Evolutionary conservation across 768 basidiomycete species (phyloP), one percentile per base, ranked within the genome.

Genomic region (Rickenella mellea): DNA sequence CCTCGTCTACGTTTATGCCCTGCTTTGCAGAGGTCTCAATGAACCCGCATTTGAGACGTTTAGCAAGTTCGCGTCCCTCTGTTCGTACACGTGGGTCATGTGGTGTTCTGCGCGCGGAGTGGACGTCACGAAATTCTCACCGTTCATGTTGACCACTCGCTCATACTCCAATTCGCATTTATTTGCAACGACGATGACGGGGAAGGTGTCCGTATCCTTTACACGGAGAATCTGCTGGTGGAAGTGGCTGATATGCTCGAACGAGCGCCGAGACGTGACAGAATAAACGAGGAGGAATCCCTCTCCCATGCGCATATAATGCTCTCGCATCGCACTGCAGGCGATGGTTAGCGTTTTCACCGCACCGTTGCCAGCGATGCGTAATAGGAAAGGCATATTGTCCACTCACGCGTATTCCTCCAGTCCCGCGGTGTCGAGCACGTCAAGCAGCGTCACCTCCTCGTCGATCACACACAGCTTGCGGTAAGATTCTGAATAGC

Each of bases 301-400:
- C 63, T 98, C 93, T 47, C 94, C 94, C 21, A 91, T 91, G 41
- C 92, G 80, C 92, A 97, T 98, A 68, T 98, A 98, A 56, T 97
- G 94, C 58, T 98, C 94, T 36, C 94, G 83, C 94, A 98, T 97
- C 19, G 94, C 94, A 44, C 90, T 93, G 57, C 39, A 46, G 15
- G 48, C 27, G 12, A 26, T 42, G 26, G 5, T 38, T 46, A 28
- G 51, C 45, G 41, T 27, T 42, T 28, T 14, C 24, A 4, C 39
- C 29, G 27, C 37, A 33, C 26, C 27, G 26, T 42, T 24, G n/a
- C n/a, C n/a, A n/a, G n/a, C n/a, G 32, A 15, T 12, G 27, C 31
- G 15, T 6, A 27, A 41, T 24, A 35, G 29, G 36, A 31, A 17
- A 31, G n/a, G n/a, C n/a, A n/a, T n/a, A 14, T 27, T 11, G n/a